Percentiles rank a stretch among this genome's conserved stretches.
phyloP scores from a whole-genome alignment of 345 rosid species.

The Gossypium mustelinum region DNA sequence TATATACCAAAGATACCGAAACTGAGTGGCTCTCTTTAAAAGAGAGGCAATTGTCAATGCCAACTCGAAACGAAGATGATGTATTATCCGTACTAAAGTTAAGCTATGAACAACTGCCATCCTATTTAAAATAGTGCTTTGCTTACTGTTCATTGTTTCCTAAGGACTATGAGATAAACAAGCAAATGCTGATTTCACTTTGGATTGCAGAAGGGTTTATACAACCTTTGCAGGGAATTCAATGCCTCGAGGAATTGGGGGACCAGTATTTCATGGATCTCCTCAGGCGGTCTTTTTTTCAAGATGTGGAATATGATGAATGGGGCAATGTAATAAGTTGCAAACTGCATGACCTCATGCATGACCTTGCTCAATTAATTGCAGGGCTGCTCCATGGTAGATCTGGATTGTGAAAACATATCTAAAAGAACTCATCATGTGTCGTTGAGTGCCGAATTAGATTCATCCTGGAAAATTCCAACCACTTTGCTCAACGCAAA shows the following conservation, averaged over 20 bases:
- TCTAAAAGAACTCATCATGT: conserved; percentile 9
- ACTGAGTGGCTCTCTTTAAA: conserved; percentile 18
- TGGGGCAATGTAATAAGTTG: conserved; percentile 1
- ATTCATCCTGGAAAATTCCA: conserved; percentile 11
- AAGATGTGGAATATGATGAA: conserved; percentile 10
- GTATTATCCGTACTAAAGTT: conserved; percentile 25
- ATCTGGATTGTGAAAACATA: not conserved
- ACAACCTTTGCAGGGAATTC: not conserved
- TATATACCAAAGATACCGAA: conserved; percentile 10
- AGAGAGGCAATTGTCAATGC: not conserved
- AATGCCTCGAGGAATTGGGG: conserved; percentile 8
- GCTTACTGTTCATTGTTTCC: conserved; percentile 39
- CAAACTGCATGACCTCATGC: conserved; percentile 27
- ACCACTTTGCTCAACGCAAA: not conserved
- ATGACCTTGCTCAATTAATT: conserved; percentile 20
- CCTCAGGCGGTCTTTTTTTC: conserved; percentile 10
- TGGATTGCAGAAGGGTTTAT: conserved; percentile 31
- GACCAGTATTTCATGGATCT: conserved; percentile 11
- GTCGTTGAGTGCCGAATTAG: not conserved
- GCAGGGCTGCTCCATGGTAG: conserved; percentile 6
- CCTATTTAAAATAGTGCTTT: conserved; percentile 37
- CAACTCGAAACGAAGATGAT: not conserved
- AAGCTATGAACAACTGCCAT: conserved; percentile 35
- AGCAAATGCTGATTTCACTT: conserved; percentile 12
- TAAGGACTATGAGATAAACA: conserved; percentile 17